Base-by-base conservation (phyloP, 2,329 filamentous ascomycete genomes). In the Exophiala sp. region DNA sequence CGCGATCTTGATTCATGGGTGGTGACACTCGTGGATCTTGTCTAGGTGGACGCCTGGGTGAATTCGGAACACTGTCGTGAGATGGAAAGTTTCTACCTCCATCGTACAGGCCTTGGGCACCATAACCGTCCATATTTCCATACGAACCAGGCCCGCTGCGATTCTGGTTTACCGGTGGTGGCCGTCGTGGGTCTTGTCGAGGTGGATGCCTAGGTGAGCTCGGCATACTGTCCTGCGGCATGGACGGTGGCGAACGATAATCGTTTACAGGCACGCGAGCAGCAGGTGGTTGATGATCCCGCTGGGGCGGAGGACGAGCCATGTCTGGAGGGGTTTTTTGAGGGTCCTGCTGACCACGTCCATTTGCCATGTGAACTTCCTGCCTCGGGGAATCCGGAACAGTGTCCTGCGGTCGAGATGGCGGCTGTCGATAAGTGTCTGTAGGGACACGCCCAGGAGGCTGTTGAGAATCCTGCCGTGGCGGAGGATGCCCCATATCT, bases 381-480 rank as follows among this genome's bases (percentile, higher is more conserved):
- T 43, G 54, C n/a, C 33, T 50, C n/a, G 54, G 44, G 10, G 57
- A 46, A 36, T 51, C 54, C 20, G 35, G 20, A n/a, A 29, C 3
- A 18, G 24, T 43, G 8, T 43, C 41, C 41, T 43, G 41, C 41
- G 41, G 29, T 43, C 41, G 9, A 14, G n/a, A 24, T 4, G 41
- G 40, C 18, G 14, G 41, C n/a, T 18, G 41, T 12, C 41, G 20
- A 24, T 32, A 24, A n/a, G 8, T 21, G 12, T 43, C 53, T 33
- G 43, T 40, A 18, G 54, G 49, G 11, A 8, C 32, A 34, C 40
- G 43, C 38, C 49, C 38, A 5, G 35, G 39, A 9, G 48, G 39
- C 35, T 29, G 40, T 42, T 41, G 49, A 24, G 45, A 52, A 20
- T 33, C 41, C n/a, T 55, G 52, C 32, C 35, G 21, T 29, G 55